Base-by-base conservation (phyloP, 2,329 filamentous ascomycete species). In the Alternaria sp. region DNA sequence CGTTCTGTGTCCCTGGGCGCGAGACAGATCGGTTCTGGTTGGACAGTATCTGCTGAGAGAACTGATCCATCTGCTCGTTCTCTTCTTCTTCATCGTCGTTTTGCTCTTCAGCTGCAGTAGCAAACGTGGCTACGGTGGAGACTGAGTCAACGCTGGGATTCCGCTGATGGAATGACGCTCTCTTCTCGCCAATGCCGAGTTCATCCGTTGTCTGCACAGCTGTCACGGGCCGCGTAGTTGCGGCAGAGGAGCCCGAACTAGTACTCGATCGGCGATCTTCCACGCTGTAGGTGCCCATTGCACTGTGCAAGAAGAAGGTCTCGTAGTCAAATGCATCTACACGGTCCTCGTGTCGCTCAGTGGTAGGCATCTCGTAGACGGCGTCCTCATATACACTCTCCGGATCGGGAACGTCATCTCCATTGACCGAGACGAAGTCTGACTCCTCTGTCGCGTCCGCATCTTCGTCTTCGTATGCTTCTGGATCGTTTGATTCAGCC, bases 321-420 rank as follows among this genome's bases (percentile, higher is more conserved):
- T 97, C 92, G 67, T 98, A 98, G 78, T 98, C 95, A 74, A 98
- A 98, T 1, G 94, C 94, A 79, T 98, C 95, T 69, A 94, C 90
- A 19, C 95, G 91, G 78, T 97, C 93, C 81, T 98, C 95, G 74
- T 98, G 95, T 0, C 93, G 93, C 57, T 76, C 79, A 6, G 75
- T 72, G 25, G 71, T 68, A 4, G 77, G 70, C 72, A 76, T 76
- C 54, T 81, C 71, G 65, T 79, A 79, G 8, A 74, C 76, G n/a
- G 82, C 81, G 61, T 84, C 83, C 69, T 83, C 81, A 64, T 83
- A 84, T 15, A 83, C 75, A 60, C 80, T 83, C 15, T 74, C 70
- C 11, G 64, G 69, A 28, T 57, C 69, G 12, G 44, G 51, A 10
- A 74, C 73, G 4, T 54, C 13, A 0, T 77, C 70, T 65, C 74